These are phyloP conservation scores for Trichopus zeylanicus DNA, from an alignment of 116 monocot genomes.

Conservation along the genomic window DNA sequence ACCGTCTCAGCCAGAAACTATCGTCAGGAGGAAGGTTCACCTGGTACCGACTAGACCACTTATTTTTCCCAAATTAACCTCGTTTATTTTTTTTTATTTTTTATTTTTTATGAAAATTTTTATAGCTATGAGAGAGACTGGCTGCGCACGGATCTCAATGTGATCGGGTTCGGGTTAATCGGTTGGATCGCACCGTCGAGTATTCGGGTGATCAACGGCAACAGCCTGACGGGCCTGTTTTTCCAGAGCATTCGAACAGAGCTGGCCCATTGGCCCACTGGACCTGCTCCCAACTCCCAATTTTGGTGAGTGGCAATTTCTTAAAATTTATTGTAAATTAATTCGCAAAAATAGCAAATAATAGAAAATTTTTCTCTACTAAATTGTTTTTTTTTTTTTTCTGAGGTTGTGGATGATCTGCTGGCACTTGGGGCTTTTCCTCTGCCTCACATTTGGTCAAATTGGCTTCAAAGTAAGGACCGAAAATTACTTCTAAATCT, in stretches of 20 bases:
- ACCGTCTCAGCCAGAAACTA: constrained; percentile 42
- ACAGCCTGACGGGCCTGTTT: constrained; percentile 89
- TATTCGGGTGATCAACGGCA: constrained; percentile 75
- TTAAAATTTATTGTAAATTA: no score
- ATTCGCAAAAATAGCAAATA: not conserved
- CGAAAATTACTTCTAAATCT: constrained; percentile 59
- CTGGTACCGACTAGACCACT: constrained; percentile 43
- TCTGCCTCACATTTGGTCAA: constrained; percentile 85
- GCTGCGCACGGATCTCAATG: constrained; percentile 72
- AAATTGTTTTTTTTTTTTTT: not conserved
- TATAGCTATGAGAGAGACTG: constrained; percentile 45
- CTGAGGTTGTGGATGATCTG: constrained; percentile 85
- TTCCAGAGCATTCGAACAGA: constrained; percentile 84
- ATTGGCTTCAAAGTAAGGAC: constrained; percentile 89
- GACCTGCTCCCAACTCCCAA: constrained; percentile 65
- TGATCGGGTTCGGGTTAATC: constrained; percentile 85
- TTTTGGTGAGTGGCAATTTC: constrained; percentile 80
- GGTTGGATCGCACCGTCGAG: constrained; percentile 92
- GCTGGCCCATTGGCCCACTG: constrained; percentile 85
- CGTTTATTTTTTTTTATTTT: no score
- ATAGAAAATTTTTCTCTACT: no score
- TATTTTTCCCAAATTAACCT: not conserved
- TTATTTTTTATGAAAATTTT: no score
- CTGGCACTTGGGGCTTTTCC: constrained; percentile 89
- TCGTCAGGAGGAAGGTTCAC: constrained; percentile 62